Evolutionary conservation across 2,329 filamentous ascomycete genomes (phyloP), one percentile per base, ranked within the genome.

Genomic region (Apiospora aurea): DNA sequence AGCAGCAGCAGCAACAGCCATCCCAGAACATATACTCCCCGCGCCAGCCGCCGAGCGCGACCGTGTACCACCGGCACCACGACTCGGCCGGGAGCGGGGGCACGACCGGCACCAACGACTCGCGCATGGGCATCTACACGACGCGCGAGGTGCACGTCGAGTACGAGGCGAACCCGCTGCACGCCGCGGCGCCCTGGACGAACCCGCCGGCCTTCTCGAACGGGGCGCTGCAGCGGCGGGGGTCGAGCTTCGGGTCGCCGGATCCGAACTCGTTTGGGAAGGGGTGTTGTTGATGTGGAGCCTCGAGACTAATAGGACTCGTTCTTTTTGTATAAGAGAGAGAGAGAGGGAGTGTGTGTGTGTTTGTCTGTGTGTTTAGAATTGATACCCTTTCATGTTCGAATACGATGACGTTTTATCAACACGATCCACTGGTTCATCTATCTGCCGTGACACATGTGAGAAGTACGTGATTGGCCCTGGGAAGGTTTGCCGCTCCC

Each of bases 91-190:
- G 61, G 7, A n/a, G 46, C 46, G 21, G 7, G 1, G 46, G 46
- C 21, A 49, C 34, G 34, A 38, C 34, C 2, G 34, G 34, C 34
- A 38, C 34, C 5, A 8, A 8, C 34, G 34, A 38, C 34, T 38
- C 34, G 34, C 34, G 53, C 5, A 61, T 61, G 53, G 67, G 67
- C 43, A 68, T 68, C 67, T 68, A 46, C 67, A 68, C 67, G 67
- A 68, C 67, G 43, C 67, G 34, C 67, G 67, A 68, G 7, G 67
- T 68, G 14, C 67, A 68, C 43, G 34, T 68, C 24, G 67, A 68
- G 67, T 68, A 47, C 43, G 67, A 68, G 67, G 67, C 53, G 16
- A 61, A 61, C 29, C 53, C 53, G 16, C 4, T 61, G 53, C 53
- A 61, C 53, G 53, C 53, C 53, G 53, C 53, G 53, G 53, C 53